Evolutionary conservation across 805 yeast genomes (phyloP).

Genomic region (Teunomyces funiuensis): DNA sequence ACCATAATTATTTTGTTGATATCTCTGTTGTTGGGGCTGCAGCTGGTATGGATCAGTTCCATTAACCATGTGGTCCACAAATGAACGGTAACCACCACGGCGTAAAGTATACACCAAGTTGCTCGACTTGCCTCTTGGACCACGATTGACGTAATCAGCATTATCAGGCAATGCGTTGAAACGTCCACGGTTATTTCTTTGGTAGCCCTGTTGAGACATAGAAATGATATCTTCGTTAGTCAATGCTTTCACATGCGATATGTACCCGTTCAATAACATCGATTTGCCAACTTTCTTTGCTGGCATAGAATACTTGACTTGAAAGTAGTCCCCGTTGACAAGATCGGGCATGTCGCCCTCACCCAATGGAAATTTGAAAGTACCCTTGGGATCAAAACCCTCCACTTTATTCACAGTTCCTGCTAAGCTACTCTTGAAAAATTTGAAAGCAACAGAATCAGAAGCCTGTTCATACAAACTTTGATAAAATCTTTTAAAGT

Average conservation of each 20-base stretch:
- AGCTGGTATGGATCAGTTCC: constrained; percentile 12
- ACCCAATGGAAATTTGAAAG: constrained; percentile 46
- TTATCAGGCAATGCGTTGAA: constrained; percentile 32
- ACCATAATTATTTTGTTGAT: constrained; percentile 13
- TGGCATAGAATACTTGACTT: constrained; percentile 62
- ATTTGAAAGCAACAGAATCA: constrained; percentile 39
- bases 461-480: constrained; percentile 38
- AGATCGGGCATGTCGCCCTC: constrained; percentile 48
- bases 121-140: constrained; percentile 38
- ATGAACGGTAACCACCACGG: constrained; percentile 39
- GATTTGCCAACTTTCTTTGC: constrained; percentile 64
- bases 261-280: constrained; percentile 78
- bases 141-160: constrained; percentile 37
- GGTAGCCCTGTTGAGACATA: constrained; percentile 47
- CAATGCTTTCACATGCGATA: constrained; percentile 59
- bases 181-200: constrained; percentile 18
- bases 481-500: constrained; percentile 39
- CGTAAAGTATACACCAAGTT: constrained; percentile 34
- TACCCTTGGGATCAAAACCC: constrained; percentile 35
- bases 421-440: constrained; percentile 54
- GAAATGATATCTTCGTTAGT: constrained; percentile 55
- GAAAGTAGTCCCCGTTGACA: constrained; percentile 39
- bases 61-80: constrained; percentile 15
- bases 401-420: constrained; percentile 49
- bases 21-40: constrained; percentile 10